Evolutionary conservation across 257 asterid genomes (phyloP).

Genomic region (Oldenlandia corymbosa): DNA sequence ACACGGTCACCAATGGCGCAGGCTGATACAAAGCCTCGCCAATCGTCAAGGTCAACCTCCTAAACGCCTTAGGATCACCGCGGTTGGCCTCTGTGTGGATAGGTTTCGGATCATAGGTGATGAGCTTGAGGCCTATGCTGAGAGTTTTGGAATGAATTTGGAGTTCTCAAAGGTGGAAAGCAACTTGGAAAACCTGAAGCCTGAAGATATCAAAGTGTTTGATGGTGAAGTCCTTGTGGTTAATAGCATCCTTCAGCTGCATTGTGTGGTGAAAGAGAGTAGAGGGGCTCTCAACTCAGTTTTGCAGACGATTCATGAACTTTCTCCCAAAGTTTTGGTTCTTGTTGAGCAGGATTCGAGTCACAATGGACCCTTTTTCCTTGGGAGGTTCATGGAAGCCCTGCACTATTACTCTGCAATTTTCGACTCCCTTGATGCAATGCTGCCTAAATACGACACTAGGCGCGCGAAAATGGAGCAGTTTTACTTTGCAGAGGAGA

Average conservation of each 20-base stretch:
- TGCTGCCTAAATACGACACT: constrained; percentile 68
- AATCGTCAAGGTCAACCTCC: constrained; percentile 27
- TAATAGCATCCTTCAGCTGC: constrained; percentile 64
- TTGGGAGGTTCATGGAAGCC: constrained; percentile 81
- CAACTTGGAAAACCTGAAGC: constrained; percentile 53
- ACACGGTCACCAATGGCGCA: constrained; percentile 68
- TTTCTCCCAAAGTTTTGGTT: constrained; percentile 51
- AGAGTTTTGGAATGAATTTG: constrained; percentile 29
- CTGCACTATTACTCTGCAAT: constrained; percentile 72
- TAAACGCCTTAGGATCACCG: constrained; percentile 49
- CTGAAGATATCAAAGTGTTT: constrained; percentile 35
- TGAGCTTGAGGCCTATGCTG: constrained; percentile 49
- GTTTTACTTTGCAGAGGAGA: constrained; percentile 73
- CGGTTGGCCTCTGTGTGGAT: constrained; percentile 40
- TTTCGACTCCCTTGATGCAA: constrained; percentile 63
- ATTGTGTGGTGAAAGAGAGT: constrained; percentile 78
- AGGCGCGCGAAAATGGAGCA: constrained; percentile 73
- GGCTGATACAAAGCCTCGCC: constrained; percentile 46
- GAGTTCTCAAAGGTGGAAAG: constrained; percentile 49
- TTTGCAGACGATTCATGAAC: constrained; percentile 51
- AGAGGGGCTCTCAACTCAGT: constrained; percentile 69
- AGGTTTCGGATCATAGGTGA: constrained; percentile 42
- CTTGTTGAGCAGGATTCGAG: constrained; percentile 76
- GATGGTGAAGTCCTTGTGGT: constrained; percentile 56
- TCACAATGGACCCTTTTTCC: constrained; percentile 72